Evolutionary conservation across 495 filamentous ascomycete species (phyloP), one percentile per base, ranked within the genome.

Genomic region (Penicillium flavigenum): DNA sequence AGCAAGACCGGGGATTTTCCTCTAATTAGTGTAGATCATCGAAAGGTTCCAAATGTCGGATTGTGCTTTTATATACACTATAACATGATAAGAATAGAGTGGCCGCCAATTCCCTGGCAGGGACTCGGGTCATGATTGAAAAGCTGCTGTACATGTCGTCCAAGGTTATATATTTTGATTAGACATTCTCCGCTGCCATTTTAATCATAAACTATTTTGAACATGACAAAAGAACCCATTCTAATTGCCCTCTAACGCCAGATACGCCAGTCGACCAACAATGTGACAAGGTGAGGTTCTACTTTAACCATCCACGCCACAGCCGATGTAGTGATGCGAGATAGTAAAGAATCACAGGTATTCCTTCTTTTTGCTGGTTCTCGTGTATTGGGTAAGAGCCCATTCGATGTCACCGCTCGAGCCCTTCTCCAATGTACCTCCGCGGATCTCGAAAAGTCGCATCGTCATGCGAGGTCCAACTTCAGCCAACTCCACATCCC

Each of bases 361-460:
- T 62, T 93, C 90, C 81, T 96, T 96, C 81, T 97, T 97, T 72
- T 81, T 81, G 67, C 86, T 85, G 32, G 92, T 97, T 63, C 94
- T 85, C 1, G 93, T 98, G 69, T 96, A 98, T 65, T 96, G 92
- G 55, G 88, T 94, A 59, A 98, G 76, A 51, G 89, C 85, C 94
- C 94, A 98, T 72, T 98, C 95, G 32, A 90, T 83, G 78, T 98
- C 95, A n/a, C 92, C 93, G 62, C 91, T 89, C 61, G 95, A 96
- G 64, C 71, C 74, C 60, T 93, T 95, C 67, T 97, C 94, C 45
- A 96, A 76, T 3, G 93, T 94, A n/a, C 94, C 93, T 51, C 89
- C 86, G 47, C 91, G 81, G 57, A 99, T 96, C 71, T 96, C 91
- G 74, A 98, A 99, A 26, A 92, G 80, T 65, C 89, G 83, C 92